Percentiles rank a stretch among this genome's conserved stretches.
phyloP scores from a whole-genome alignment of 768 basidiomycete species.

The Termitomyces bulborhizus region DNA sequence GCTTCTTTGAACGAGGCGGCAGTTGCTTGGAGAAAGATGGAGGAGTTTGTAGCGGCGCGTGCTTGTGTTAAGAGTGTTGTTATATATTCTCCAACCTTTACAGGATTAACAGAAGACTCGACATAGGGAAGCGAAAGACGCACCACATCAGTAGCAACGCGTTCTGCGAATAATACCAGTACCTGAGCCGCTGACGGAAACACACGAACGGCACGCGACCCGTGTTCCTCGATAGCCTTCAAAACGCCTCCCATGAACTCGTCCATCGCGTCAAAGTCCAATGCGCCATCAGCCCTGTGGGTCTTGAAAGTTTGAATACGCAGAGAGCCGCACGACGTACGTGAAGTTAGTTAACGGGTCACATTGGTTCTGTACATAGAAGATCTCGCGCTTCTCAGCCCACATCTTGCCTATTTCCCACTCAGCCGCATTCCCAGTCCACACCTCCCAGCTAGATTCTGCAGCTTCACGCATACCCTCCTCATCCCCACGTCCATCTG shows the following conservation, averaged over 20 bases:
- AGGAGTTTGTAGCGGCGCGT: constrained; percentile 42
- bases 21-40: constrained; percentile 72
- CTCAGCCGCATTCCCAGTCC: constrained; percentile 38
- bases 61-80: constrained; percentile 70
- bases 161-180: constrained; percentile 74
- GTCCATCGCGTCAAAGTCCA: constrained; percentile 94
- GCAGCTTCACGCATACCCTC: constrained; percentile 75
- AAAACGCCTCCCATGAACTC: constrained; percentile 73
- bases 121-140: constrained; percentile 17
- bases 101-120: background rate
- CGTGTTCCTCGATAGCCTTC: constrained; percentile 62
- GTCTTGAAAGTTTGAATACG: background rate
- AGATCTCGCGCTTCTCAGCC: constrained; percentile 92
- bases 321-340: constrained; percentile 31
- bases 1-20: constrained; percentile 89
- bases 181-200: constrained; percentile 82
- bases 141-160: constrained; percentile 81
- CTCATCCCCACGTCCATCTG: constrained; percentile 72
- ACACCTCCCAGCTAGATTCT: constrained; percentile 81
- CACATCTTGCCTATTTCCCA: constrained; percentile 96
- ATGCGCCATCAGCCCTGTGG: constrained; percentile 44
- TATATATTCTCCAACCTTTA: constrained; percentile 87
- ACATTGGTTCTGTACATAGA: constrained; percentile 82
- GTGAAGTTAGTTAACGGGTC: constrained; percentile 78
- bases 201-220: constrained; percentile 73